Conservation (phyloP, 163 green algal genomes). For the Coccomyxa subellipsoidea region DNA sequence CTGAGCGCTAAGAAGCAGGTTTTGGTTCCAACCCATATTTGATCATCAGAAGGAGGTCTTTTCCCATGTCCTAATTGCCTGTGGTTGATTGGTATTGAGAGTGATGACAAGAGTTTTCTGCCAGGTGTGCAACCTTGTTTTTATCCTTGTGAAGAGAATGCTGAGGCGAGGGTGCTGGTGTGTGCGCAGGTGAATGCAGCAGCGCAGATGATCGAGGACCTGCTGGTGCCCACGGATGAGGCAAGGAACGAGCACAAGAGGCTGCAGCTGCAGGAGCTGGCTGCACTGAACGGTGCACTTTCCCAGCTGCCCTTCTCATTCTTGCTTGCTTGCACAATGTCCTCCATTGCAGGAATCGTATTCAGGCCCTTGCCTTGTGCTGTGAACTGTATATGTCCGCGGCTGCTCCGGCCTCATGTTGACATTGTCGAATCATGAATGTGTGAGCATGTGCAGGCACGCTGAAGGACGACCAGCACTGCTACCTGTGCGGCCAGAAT, state of each 20-base stretch:
- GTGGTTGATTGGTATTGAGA: no score
- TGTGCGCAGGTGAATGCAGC: slow-evolving; percentile 69
- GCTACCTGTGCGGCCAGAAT: slow-evolving; percentile 80
- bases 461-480: slow-evolving; percentile 80
- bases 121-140: no score
- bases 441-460: slow-evolving; percentile 56
- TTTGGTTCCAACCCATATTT: no score
- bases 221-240: slow-evolving; percentile 90
- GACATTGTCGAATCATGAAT: no score
- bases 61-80: no score
- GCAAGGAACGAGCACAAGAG: slow-evolving; percentile 94
- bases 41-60: no score
- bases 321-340: no score
- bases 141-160: no score
- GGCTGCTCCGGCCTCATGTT: no score
- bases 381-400: neutral
- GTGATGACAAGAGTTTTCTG: no score
- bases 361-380: neutral
- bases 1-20: no score
- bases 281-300: slow-evolving; percentile 68
- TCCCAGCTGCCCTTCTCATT: neutral
- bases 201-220: slow-evolving; percentile 83
- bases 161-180: neutral
- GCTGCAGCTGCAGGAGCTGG: slow-evolving; percentile 85
- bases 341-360: neutral